Evolutionary conservation across 495 filamentous ascomycete species (phyloP).

Genomic region (Podospora bellae-mahoneyi): DNA sequence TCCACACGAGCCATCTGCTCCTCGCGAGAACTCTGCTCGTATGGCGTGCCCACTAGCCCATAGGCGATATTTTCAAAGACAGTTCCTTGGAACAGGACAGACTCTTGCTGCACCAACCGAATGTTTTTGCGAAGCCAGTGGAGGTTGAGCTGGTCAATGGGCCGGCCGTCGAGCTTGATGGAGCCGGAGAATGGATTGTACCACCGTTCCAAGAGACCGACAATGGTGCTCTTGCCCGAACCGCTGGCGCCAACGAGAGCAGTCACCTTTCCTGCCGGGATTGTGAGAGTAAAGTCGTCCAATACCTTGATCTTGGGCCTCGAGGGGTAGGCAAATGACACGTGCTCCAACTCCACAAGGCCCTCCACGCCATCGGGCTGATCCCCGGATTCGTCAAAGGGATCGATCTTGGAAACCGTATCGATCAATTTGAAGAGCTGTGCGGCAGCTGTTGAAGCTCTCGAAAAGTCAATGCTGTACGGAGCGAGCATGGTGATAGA

Average conservation of each 20-base stretch:
- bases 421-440: conserved; percentile 91
- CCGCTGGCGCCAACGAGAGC: conserved; percentile 60
- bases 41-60: conserved; percentile 56
- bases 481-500: conserved; percentile 81
- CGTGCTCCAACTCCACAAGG: conserved; percentile 69
- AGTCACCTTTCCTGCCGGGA: conserved; percentile 80
- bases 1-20: conserved; percentile 51
- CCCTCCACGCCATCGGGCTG: conserved; percentile 67
- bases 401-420: conserved; percentile 73
- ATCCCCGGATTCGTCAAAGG: conserved; percentile 64
- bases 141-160: conserved; percentile 52
- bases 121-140: conserved; percentile 65
- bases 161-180: conserved; percentile 52
- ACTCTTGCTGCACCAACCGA: conserved; percentile 64
- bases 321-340: conserved; percentile 89
- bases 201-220: conserved; percentile 87
- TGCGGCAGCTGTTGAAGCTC: conserved; percentile 74
- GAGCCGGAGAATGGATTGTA: conserved; percentile 62
- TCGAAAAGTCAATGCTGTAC: conserved; percentile 68
- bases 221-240: conserved; percentile 82
- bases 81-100: conserved; percentile 67
- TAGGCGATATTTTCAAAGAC: conserved; percentile 62
- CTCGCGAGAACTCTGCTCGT: conserved; percentile 44
- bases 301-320: conserved; percentile 79
- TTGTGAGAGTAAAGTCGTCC: conserved; percentile 66